A percentile compares a stretch with the other conserved stretches of the same genome.
Evolutionary conservation across 129 eudicot species (phyloP).

Genomic region (Saussurea involucrata): DNA sequence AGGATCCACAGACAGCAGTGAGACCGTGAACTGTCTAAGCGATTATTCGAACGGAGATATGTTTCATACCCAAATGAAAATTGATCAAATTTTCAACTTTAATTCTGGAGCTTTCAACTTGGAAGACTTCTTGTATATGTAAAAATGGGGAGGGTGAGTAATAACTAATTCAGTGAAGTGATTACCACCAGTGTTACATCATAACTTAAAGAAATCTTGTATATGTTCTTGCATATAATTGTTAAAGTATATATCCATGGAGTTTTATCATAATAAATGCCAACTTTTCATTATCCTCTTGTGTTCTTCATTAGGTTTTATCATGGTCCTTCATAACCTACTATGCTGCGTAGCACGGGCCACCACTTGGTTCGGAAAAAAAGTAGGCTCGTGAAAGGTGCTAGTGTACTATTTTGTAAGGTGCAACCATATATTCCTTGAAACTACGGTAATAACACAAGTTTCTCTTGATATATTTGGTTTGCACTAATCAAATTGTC

Average conservation of each 20-base stretch:
- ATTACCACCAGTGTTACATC: background rate
- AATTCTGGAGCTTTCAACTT: slow-evolving; percentile 31
- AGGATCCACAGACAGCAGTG: slow-evolving; percentile 22
- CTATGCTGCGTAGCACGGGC: background rate
- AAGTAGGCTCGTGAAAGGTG: background rate
- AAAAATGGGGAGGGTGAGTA: slow-evolving; percentile 14
- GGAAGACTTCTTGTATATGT: slow-evolving; percentile 31
- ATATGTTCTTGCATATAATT: slow-evolving; percentile 8
- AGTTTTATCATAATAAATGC: slow-evolving; percentile 11
- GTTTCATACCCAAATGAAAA: slow-evolving; percentile 26
- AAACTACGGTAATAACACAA: background rate
- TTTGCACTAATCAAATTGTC: background rate
- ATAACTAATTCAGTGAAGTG: slow-evolving; percentile 18
- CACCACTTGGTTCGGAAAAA: background rate
- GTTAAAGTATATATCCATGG: slow-evolving; percentile 11
- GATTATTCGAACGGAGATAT: slow-evolving; percentile 26
- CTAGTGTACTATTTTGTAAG: background rate
- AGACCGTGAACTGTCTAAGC: slow-evolving; percentile 12
- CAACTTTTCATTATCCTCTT: background rate
- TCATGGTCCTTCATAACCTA: background rate
- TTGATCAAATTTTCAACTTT: slow-evolving; percentile 42
- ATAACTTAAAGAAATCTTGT: slow-evolving; percentile 3
- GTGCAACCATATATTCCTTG: background rate
- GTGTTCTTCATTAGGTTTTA: background rate
- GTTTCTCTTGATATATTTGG: background rate